phyloP scores from a whole-genome alignment of 805 yeast genomes.

The Groenewaldozyma tartarivorans region DNA sequence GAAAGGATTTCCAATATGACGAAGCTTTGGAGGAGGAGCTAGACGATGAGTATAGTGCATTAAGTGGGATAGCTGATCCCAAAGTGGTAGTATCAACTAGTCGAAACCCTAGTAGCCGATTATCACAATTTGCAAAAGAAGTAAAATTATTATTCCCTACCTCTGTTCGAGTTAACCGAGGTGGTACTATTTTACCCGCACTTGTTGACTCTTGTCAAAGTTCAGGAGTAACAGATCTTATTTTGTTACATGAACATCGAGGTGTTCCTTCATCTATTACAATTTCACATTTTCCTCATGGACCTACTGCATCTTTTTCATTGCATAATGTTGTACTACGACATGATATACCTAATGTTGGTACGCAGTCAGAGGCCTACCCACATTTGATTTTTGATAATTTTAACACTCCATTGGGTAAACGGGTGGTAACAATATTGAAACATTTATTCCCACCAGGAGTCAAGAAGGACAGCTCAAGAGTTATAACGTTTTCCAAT shows the following conservation, averaged over 20 bases:
- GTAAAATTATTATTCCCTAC: constrained; percentile 84
- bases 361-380: constrained; percentile 81
- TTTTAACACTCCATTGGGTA: constrained; percentile 71
- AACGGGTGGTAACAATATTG: constrained; percentile 67
- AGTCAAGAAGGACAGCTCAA: constrained; percentile 76
- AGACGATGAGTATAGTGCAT: constrained; percentile 86
- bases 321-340: constrained; percentile 89
- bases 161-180: constrained; percentile 81
- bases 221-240: constrained; percentile 73
- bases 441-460: constrained; percentile 95
- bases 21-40: constrained; percentile 59
- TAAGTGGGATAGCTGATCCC: constrained; percentile 86
- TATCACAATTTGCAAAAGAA: constrained; percentile 90
- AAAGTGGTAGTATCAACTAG: constrained; percentile 88
- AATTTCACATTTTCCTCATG: constrained; percentile 92
- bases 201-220: constrained; percentile 75
- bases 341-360: constrained; percentile 80
- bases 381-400: constrained; percentile 94
- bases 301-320: constrained; percentile 92
- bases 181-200: constrained; percentile 79
- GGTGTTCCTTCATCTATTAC: constrained; percentile 96
- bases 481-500: constrained; percentile 91
- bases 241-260: constrained; percentile 89
- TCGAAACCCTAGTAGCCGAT: constrained; percentile 76
- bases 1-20: constrained; percentile 77